Evolutionary conservation across 176 grass and related monocot species (phyloP).

Genomic region (Carex kokanica): DNA sequence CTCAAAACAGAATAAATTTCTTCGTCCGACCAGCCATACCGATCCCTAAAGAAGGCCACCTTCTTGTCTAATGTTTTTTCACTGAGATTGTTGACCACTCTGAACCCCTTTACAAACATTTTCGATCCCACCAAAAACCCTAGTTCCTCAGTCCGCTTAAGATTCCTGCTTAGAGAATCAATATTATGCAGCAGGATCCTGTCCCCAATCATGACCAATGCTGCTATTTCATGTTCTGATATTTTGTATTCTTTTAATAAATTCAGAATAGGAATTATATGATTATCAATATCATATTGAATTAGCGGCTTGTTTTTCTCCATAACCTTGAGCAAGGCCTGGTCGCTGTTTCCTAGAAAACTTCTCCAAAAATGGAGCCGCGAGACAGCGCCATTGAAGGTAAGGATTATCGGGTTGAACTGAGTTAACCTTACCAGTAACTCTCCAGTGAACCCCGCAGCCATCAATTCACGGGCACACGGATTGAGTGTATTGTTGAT

Average conservation of each 20-base stretch:
- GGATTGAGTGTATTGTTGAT: not conserved
- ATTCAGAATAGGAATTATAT: not conserved
- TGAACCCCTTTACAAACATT: not conserved
- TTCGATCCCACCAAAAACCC: not conserved
- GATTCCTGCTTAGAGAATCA: not conserved
- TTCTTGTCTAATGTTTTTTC: not conserved
- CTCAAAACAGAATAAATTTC: conserved; percentile 3
- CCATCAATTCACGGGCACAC: not conserved
- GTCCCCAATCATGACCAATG: not conserved
- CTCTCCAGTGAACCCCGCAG: not conserved
- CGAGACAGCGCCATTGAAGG: not conserved
- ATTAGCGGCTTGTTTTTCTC: not conserved
- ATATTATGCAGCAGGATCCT: not conserved
- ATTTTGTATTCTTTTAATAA: not conserved
- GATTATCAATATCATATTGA: not conserved
- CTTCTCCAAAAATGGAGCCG: conserved; percentile 28
- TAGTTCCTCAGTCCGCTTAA: not conserved
- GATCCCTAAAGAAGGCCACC: not conserved
- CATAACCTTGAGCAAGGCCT: conserved; percentile 2
- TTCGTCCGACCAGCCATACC: not conserved
- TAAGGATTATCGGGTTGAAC: conserved; percentile 1
- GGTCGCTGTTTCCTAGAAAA: conserved; percentile 12
- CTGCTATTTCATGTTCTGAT: not conserved
- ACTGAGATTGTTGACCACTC: not conserved
- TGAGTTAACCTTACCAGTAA: conserved; percentile 1